A percentile compares a stretch with the other conserved stretches of the same genome.
Conservation (phyloP, 306 rosid species). For the Cyamopsis tetragonoloba region DNA sequence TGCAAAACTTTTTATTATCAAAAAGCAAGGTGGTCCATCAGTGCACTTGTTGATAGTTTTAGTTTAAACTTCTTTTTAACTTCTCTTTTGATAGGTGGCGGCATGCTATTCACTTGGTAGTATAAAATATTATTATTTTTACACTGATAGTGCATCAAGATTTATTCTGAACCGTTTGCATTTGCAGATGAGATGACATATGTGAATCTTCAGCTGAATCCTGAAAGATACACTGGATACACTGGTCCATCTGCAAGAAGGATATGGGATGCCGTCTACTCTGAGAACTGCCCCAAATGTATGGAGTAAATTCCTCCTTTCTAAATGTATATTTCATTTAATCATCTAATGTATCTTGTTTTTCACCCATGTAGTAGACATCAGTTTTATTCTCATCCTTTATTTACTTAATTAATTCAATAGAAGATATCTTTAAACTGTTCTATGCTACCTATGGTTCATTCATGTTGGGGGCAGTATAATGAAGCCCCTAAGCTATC, state of each 20-base stretch:
- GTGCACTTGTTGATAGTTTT: neutral
- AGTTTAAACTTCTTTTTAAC: neutral
- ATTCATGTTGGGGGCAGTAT: neutral
- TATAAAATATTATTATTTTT: neutral
- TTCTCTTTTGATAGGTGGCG: neutral
- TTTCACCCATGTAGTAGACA: neutral
- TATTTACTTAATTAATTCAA: slow-evolving; percentile 9
- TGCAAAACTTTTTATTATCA: neutral
- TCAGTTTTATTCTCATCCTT: neutral
- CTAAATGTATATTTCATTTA: neutral
- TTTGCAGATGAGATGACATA: slow-evolving; percentile 89
- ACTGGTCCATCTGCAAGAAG: slow-evolving; percentile 92
- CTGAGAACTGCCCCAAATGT: slow-evolving; percentile 99
- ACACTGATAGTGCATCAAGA: neutral
- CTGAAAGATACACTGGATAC: slow-evolving; percentile 93
- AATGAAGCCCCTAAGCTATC: slow-evolving; percentile 18
- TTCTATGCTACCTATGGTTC: neutral
- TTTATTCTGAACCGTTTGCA: slow-evolving; percentile 11
- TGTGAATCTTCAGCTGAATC: slow-evolving; percentile 90
- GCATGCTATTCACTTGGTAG: neutral
- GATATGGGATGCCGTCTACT: slow-evolving; percentile 89
- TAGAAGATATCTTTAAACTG: neutral
- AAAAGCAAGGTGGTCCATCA: neutral
- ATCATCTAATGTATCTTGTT: slow-evolving; percentile 3
- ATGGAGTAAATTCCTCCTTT: no score